A percentile compares a stretch with the other conserved stretches of the same genome.
These are phyloP conservation scores for Wickerhamomyces xylosicus DNA, from an alignment of 805 yeast species.

Conservation along the genomic window DNA sequence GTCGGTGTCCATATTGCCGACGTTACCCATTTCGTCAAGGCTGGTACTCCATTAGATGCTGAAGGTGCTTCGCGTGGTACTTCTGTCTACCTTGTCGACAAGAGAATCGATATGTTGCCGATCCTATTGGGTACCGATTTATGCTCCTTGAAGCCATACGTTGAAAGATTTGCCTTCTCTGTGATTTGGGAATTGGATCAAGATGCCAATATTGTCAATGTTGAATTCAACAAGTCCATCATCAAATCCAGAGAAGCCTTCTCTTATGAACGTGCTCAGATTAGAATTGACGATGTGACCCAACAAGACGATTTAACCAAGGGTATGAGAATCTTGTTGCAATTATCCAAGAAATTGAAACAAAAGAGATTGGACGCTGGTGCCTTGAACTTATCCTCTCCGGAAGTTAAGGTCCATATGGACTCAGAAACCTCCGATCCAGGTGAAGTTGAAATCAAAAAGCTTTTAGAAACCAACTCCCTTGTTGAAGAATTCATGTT, in stretches of 20 bases:
- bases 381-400: conserved; percentile 93
- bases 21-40: conserved; percentile 93
- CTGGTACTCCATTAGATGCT: conserved; percentile 82
- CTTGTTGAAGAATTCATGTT: conserved; percentile 97
- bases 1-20: conserved; percentile 99
- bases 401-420: conserved; percentile 95
- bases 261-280: conserved; percentile 88
- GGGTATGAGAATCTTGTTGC: conserved; percentile 77
- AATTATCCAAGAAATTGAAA: conserved; percentile 74
- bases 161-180: conserved; percentile 91
- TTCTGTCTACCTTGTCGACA: conserved; percentile 92
- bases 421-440: conserved; percentile 98
- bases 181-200: conserved; percentile 92
- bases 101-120: conserved; percentile 98
- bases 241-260: conserved; percentile 91
- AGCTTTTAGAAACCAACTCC: conserved; percentile 83
- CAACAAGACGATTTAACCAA: conserved; percentile 78
- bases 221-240: conserved; percentile 75
- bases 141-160: conserved; percentile 91
- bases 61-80: conserved; percentile 98
- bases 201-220: conserved; percentile 74
- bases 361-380: conserved; percentile 87
- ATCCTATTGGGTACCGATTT: conserved; percentile 88
- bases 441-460: conserved; percentile 85
- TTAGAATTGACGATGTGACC: conserved; percentile 70